phyloP scores from a whole-genome alignment of 2,329 filamentous ascomycete species.

The Penicillium sp. region DNA sequence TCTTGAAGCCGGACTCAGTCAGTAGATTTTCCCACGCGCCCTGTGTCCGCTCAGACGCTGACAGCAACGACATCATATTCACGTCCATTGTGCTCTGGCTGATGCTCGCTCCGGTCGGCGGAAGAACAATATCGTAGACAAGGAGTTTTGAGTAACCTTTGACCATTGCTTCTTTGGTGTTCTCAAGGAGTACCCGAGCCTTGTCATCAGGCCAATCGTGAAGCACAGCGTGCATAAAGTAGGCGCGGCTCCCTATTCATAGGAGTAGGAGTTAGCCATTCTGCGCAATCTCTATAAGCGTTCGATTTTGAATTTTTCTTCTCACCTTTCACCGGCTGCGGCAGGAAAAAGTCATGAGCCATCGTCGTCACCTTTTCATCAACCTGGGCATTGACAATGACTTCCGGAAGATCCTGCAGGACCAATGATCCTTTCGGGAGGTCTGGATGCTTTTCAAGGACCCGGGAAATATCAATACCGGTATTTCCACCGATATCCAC shows the following conservation, averaged over 20 bases:
- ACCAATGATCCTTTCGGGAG: background rate
- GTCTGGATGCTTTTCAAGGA: background rate
- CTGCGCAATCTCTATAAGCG: too few species aligned
- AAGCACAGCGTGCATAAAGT: background rate
- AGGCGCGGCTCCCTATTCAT: background rate
- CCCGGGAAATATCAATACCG: background rate
- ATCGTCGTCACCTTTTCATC: conserved; percentile 35
- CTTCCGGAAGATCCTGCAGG: conserved; percentile 21
- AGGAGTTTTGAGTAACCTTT: background rate
- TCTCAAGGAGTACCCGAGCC: background rate
- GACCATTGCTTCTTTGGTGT: background rate
- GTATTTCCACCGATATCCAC: background rate
- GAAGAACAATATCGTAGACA: background rate
- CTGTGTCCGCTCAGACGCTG: background rate
- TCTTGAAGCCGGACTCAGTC: background rate
- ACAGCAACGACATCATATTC: conserved; percentile 1
- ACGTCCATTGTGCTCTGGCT: background rate
- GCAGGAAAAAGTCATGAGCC: conserved; percentile 38
- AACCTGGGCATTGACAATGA: conserved; percentile 37
- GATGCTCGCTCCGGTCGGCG: background rate
- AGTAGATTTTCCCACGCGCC: background rate
- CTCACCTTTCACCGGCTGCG: conserved; percentile 36
- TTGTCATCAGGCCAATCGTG: conserved; percentile 1
- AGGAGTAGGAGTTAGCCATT: background rate
- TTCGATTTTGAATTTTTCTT: background rate